Percentiles rank a stretch among this genome's conserved stretches.
phyloP scores from a whole-genome alignment of 2,329 filamentous ascomycete genomes.

The Aspergillus sp. region DNA sequence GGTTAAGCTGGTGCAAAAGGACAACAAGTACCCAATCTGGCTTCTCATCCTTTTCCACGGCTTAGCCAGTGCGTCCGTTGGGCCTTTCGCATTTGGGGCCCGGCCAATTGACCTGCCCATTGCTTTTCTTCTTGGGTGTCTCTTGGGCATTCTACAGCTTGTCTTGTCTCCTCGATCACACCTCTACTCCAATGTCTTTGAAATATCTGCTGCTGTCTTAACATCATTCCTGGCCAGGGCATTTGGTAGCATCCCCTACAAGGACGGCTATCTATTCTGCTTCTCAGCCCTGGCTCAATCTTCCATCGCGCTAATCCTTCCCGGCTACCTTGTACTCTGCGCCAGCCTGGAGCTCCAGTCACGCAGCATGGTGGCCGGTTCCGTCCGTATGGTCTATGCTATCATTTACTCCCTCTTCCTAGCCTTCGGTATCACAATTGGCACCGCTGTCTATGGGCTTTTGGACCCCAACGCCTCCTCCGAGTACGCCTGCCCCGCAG shows the following conservation, averaged over 20 bases:
- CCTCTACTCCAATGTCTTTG: constrained; percentile 65
- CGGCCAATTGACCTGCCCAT: constrained; percentile 78
- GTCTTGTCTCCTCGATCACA: constrained; percentile 73
- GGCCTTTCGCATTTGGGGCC: constrained; percentile 77
- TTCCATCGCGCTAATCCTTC: constrained; percentile 71
- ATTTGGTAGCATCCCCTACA: constrained; percentile 64
- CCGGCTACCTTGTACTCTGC: constrained; percentile 65
- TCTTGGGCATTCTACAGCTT: constrained; percentile 74
- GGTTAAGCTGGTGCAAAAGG: constrained; percentile 57
- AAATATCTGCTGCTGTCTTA: constrained; percentile 64
- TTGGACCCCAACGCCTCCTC: constrained; percentile 57
- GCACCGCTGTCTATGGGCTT: constrained; percentile 62
- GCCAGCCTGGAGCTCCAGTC: constrained; percentile 68
- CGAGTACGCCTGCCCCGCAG: constrained; percentile 48
- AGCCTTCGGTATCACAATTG: constrained; percentile 71
- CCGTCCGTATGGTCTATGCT: constrained; percentile 73
- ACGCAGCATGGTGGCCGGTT: constrained; percentile 68
- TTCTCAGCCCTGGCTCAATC: constrained; percentile 72
- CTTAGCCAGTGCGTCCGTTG: constrained; percentile 71
- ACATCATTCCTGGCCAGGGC: constrained; percentile 69
- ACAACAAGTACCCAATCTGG: constrained; percentile 57
- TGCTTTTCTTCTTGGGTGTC: constrained; percentile 72
- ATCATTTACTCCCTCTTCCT: constrained; percentile 73
- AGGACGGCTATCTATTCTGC: constrained; percentile 58
- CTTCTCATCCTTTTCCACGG: constrained; percentile 69